Base-by-base conservation (phyloP, 2,329 filamentous ascomycete species). In the Cadophora gregata region DNA sequence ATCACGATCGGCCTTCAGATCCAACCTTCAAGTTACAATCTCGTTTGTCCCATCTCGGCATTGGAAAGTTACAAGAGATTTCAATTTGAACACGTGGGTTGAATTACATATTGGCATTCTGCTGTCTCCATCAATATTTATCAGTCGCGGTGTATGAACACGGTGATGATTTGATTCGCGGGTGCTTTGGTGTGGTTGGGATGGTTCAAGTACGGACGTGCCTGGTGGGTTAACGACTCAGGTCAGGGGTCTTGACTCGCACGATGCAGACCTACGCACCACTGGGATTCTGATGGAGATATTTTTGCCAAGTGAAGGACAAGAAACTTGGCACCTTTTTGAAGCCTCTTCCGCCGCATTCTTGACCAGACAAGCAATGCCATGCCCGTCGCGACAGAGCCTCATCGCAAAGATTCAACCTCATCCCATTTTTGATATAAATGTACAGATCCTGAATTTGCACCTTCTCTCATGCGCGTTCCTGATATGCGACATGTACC, bases 361-460 rank as follows among this genome's bases (percentile, higher is more conserved):
- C 53, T 58, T 58, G 53, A 38, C 33, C 2, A 8, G 53, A 58
- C 53, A 58, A 58, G 53, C 53, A 58, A 58, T n/a, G 53, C 53
- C 53, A 58, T 21, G 53, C 33, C 53, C n/a, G 53, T 8, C 51
- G 12, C 1, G 19, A 33, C 25, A 58, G 53, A 58, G 53, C 53
- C 53, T 58, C 53, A 38, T 58, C 53, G 10, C 53, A 38, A 36
- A 9, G 31, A 24, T 33, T 42, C 2, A 19, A 58, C n/a, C 14
- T 25, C 10, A 16, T 42, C 29, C 21, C n/a, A 8, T 38, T 2
- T 36, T 42, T 42, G 21, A 36, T 42, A 36, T 24, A 8, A 9
- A 36, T 1, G n/a, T 21, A n/a, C 12, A 6, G 25, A 38, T 19
- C 7, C 21, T 6, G 4, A 1, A 21, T 33, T 21, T 33, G 19